These are phyloP conservation scores for Saitozyma podzolica DNA, from an alignment of 768 basidiomycete species.

Conservation along the genomic window DNA sequence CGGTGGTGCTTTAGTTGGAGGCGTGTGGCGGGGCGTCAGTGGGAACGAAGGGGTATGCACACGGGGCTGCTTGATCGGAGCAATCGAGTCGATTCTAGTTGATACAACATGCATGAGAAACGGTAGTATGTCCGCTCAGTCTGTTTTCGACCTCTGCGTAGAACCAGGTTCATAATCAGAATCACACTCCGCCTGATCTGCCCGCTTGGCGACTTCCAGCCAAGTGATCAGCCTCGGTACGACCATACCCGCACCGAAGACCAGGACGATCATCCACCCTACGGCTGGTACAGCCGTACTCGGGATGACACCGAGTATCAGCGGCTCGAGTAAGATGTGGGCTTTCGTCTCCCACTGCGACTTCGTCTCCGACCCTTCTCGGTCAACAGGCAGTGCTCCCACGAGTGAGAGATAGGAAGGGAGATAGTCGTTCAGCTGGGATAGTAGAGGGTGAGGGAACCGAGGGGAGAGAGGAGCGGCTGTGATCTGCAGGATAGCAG, in stretches of 20 bases:
- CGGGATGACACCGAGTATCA: slow-evolving; percentile 30
- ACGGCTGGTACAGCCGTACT: slow-evolving; percentile 29
- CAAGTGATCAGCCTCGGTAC: slow-evolving; percentile 20
- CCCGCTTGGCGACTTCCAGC: slow-evolving; percentile 4
- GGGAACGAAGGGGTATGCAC: too few species aligned
- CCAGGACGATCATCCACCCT: slow-evolving; percentile 14
- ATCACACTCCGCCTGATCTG: too few species aligned
- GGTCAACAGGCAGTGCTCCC: neutral
- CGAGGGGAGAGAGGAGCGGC: slow-evolving; percentile 6
- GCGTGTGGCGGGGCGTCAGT: neutral
- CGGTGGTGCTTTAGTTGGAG: slow-evolving; percentile 24
- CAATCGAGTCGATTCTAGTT: neutral
- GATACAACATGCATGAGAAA: neutral
- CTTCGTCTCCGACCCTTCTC: neutral
- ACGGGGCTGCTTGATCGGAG: too few species aligned
- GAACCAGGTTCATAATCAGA: too few species aligned
- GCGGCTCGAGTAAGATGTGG: slow-evolving; percentile 25
- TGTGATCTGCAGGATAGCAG: slow-evolving; percentile 4
- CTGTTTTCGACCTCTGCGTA: neutral
- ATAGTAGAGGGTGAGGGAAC: slow-evolving; percentile 3
- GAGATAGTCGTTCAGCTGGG: neutral
- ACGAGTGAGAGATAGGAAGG: neutral
- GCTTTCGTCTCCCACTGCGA: slow-evolving; percentile 13
- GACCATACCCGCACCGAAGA: slow-evolving; percentile 5
- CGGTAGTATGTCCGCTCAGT: neutral